Evolutionary conservation across 495 filamentous ascomycete genomes (phyloP), one percentile per base, ranked within the genome.

Genomic region (Aspergillus sparsus): DNA sequence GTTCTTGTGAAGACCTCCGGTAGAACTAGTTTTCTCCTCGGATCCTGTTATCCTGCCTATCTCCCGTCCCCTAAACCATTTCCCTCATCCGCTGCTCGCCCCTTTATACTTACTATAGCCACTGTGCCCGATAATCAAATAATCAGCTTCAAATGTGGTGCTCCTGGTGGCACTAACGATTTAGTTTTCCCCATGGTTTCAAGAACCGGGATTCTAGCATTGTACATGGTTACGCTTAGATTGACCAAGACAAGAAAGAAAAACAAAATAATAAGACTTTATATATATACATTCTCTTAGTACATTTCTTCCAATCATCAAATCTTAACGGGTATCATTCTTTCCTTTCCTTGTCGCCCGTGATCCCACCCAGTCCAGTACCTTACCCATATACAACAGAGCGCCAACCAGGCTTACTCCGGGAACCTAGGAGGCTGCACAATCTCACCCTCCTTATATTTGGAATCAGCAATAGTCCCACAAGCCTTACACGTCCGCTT

Each of bases 401-500:
- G 9, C n/a, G 37, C 10, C 12, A 53, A 11, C 49, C 39, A n/a
- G 37, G 21, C 34, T 57, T 64, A 75, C 53, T 75, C 70, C 52
- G 70, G 72, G 45, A 71, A 66, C 39, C 61, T 63, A 1, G 76
- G 69, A 3, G 77, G 77, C 65, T 80, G 77, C 15, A 75, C 71
- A 41, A 80, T 35, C 56, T 80, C 73, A 4, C 76, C 77, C 59
- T 80, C 71, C 32, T 57, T 37, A 62, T 72, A 71, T 58, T 60
- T 72, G 15, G 72, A 63, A 61, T 86, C 77, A 21, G 91, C 93
- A 56, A 96, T 62, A 55, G 76, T 79, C 12, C 93, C 93, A 70
- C 94, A 98, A 13, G 78, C 80, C 65, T 82, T 81, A 76, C 94
- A 98, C 61, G 76, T 89, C 73, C 95, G 83, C 73, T 82, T 84